Percentiles rank a stretch among this genome's conserved stretches.
phyloP scores from a whole-genome alignment of 495 filamentous ascomycete species.

The Penicillium alfredii region DNA sequence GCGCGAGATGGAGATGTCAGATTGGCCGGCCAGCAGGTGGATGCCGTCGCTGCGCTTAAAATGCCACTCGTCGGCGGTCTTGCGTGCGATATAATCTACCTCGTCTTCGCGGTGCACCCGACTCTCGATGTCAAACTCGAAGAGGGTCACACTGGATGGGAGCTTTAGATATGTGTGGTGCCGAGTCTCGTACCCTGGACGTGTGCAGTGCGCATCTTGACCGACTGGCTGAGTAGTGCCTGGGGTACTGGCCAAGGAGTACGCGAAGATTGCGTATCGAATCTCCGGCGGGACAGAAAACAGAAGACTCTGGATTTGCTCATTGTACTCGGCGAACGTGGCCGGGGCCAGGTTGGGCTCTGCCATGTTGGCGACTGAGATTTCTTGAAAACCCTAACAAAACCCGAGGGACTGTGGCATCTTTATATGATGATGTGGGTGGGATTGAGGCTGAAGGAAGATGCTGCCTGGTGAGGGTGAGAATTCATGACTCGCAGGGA shows the following conservation, averaged over 20 bases:
- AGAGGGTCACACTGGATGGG: constrained; percentile 17
- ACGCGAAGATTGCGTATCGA: constrained; percentile 22
- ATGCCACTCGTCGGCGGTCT: constrained; percentile 19
- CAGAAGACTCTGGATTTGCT: background rate
- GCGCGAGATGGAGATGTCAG: constrained; percentile 8
- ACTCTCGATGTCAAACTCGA: constrained; percentile 27
- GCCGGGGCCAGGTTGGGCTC: background rate
- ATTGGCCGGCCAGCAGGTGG: constrained; percentile 7
- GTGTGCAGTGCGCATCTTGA: constrained; percentile 17
- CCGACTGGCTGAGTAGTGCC: constrained; percentile 4
- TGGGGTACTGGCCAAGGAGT: constrained; percentile 18
- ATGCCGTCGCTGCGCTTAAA: constrained; percentile 20
- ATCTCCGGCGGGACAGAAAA: constrained; percentile 21
- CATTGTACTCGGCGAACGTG: background rate
- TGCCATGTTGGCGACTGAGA: background rate
- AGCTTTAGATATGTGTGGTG: constrained; percentile 12
- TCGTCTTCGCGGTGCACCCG: constrained; percentile 20
- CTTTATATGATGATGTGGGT: too few species aligned
- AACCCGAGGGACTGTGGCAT: too few species aligned
- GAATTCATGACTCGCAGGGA: too few species aligned
- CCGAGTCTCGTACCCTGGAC: constrained; percentile 19
- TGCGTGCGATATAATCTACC: constrained; percentile 17
- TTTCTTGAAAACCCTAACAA: too few species aligned
- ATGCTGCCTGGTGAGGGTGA: too few species aligned
- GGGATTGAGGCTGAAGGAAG: too few species aligned